Evolutionary conservation across 352 stramenopile genomes (phyloP), one percentile per base, ranked within the genome.

Genomic region (Thraustotheca clavata): DNA sequence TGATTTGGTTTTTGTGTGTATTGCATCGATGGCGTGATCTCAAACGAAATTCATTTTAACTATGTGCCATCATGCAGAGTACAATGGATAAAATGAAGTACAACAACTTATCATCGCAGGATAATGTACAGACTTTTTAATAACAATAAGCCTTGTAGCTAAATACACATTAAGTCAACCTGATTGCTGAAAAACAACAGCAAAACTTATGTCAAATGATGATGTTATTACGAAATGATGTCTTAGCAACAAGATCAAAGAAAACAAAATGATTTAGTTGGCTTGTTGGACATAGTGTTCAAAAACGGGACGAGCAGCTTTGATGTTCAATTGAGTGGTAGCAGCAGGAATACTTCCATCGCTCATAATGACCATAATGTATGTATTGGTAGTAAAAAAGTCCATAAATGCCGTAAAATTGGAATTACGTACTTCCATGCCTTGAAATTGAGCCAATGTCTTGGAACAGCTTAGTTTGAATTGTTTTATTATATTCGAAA

Each of bases 401-500:
- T 99, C 96, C 76, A 99, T 98, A 69, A 96, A 98, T 5, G 96
- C 95, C 43, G 91, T 97, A 66, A 99, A 99, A 79, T 99, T 99
- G n/a, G 86, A 89, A 47, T 98, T 97, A 72, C 95, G 83, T 66
- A 96, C 88, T 69, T 96, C 89, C 94, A 99, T 98, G 40, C 94
- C 96, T 73, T 98, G 91, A 70, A 99, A 99, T 73, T 99, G 89
- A 27, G 94, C 95, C 74, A 98, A 92, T 1, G 94, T 97, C 79
- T 99, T 99, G 71, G 88, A 96, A 76, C 96, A 99, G 73, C 83
- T 97, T 20, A 99, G 84, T 78, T 99, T 99, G 79, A 99, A 99
- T 76, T 99, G 97, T 79, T 99, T 99, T 76, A 99, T 98, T 77
- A 99, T 99, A 73, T 99, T 99, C 71, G 88, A 98, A 69, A 99